phyloP scores from a whole-genome alignment of 1,284 basidiomycete species.

The Ustilago bromivora region DNA sequence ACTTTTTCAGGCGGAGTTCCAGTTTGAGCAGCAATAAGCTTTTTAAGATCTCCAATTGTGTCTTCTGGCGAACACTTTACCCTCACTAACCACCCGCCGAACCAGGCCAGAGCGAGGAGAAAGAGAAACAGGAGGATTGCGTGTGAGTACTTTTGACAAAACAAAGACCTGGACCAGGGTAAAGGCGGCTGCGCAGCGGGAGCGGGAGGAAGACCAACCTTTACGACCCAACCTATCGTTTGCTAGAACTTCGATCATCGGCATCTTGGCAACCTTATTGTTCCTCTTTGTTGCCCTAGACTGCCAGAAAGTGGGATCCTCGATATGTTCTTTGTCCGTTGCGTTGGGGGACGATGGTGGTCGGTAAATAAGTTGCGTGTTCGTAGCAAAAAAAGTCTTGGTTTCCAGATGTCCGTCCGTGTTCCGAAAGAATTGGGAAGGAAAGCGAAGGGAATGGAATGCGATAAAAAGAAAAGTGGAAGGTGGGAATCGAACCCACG shows the following conservation, averaged over 20 bases:
- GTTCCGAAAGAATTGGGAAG: slow-evolving; percentile 1
- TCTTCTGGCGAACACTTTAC: slow-evolving; percentile 78
- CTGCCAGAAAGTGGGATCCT: no score
- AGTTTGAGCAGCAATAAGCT: slow-evolving; percentile 94
- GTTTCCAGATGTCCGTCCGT: slow-evolving; percentile 12
- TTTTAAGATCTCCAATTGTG: slow-evolving; percentile 96
- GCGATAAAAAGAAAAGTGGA: slow-evolving; percentile 41
- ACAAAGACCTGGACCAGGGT: neutral
- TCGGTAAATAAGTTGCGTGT: neutral
- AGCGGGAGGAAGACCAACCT: slow-evolving; percentile 73
- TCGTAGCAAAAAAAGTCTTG: slow-evolving; percentile 3
- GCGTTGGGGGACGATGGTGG: neutral
- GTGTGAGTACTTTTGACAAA: no score
- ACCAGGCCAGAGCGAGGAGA: neutral
- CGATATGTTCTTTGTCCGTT: no score
- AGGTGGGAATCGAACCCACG: slow-evolving; percentile 62
- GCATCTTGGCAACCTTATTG: slow-evolving; percentile 35
- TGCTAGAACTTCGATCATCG: slow-evolving; percentile 84
- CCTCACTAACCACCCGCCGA: slow-evolving; percentile 42
- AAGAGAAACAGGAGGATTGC: neutral
- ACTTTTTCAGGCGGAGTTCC: slow-evolving; percentile 79
- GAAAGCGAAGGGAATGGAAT: neutral
- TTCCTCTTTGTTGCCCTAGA: neutral
- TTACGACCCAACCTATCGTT: slow-evolving; percentile 97
- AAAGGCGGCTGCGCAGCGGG: neutral